Base-by-base conservation (phyloP, 2,329 filamentous ascomycete genomes). In the Fusarium nisikadoi region DNA sequence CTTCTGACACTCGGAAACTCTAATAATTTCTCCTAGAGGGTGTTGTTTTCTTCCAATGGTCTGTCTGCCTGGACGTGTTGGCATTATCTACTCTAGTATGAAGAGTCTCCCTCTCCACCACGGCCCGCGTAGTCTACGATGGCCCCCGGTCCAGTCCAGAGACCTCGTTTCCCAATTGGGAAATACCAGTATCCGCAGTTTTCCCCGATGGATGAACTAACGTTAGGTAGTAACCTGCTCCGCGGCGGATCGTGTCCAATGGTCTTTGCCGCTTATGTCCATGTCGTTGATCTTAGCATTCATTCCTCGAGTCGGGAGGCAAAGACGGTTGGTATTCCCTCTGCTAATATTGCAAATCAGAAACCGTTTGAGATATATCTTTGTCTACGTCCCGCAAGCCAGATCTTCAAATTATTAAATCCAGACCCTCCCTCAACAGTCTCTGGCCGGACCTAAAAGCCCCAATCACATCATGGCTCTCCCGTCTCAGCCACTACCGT, bases 291-390 rank as follows among this genome's bases (percentile, higher is more conserved):
- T 29, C 31, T 35, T 38, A 66, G 41, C 70, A 72, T 72, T 72
- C 70, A 72, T 72, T 72, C 70, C 69, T 70, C 29, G 29, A 65
- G 47, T 41, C 29, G 62, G 23, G 62, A 54, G 57, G 70, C 66
- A 53, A 73, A 58, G 57, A 64, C 66, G 54, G 58, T 70, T 67
- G 43, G 25, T 70, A 72, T 73, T 73, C 61, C 70, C 35, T 41
- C 29, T 43, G 23, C 41, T 33, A 42, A 29, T n/a, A 41, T 60
- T 39, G 43, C 64, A 50, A 50, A 68, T 63, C 43, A 56, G 49
- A 64, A 68, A 68, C 65, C 65, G 64, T 68, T 68, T 52, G 33
- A 68, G 49, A 68, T 68, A 57, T 68, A 64, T 63, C 65, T 46
- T 33, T 35, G 31, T 49, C 23, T 25, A 17, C 29, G 27, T 62